Base-by-base conservation (phyloP, 2,329 filamentous ascomycete species). In the Plectosphaerella sp. region DNA sequence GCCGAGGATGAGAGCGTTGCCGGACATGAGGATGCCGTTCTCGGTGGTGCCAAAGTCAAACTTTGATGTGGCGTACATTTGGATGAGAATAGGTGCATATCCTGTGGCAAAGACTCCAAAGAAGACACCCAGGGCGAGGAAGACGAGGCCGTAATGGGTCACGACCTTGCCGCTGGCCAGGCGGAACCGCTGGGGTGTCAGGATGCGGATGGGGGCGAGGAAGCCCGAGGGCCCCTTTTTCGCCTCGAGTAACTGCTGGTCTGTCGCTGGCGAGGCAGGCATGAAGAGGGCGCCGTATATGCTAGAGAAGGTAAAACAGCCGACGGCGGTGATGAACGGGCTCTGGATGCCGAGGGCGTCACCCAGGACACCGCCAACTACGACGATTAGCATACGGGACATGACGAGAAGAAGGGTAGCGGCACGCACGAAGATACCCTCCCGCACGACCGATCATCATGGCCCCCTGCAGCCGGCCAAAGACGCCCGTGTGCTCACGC, bases 401-500 rank as follows among this genome's bases (percentile, higher is more conserved):
- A 15, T 35, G 15, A 45, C n/a, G 28, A n/a, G 20, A 20, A 15
- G 11, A 15, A 24, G 18, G 28, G 25, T 12, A 35, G 5, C 22
- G 28, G 6, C 11, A 60, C 73, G 52, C 64, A 79, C 77, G 63
- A 1, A 89, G 68, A 50, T 82, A 88, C 0, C 84, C 86, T 9
- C 84, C 71, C 0, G 83, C 82, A 4, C 80, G 79, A 0, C 86
- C 87, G 2, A 89, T 72, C 77, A 88, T 86, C 52, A 86, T 79
- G 50, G 75, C 79, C 0, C 87, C 87, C 57, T 87, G 83, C 0
- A 90, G 68, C 57, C 79, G 73, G 1, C 87, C 87, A 53, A 89
- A 80, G 0, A 85, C 79, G 0, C 76, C 81, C 0, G 87, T 90
- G 3, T 86, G 73, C 50, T 80, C 72, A 18, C 75, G 69, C 0